Evolutionary conservation across 75 land plant genomes (phyloP), one percentile per base, ranked within the genome.

Genomic region (Cryptomeria japonica): DNA sequence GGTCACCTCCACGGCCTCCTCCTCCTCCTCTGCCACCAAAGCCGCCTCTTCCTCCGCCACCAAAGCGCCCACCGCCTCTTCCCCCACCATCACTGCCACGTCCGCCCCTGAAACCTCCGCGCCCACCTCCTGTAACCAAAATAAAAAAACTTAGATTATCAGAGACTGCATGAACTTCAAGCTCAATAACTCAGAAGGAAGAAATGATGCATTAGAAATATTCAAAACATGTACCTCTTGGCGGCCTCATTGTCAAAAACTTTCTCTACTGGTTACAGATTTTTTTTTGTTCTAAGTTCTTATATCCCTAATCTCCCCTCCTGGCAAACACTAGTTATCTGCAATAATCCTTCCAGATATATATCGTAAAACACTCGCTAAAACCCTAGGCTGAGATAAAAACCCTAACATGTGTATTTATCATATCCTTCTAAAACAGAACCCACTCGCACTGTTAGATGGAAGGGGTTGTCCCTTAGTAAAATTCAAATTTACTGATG

Each of bases 21-120:
- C 92, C 89, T 42, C 49, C 49, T 49, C 91, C 86, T 51, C 90
- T 88, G 76, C 93, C 80, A 5, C 93, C 80, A 5, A 89, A 76
- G 2, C 91, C 85, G 7, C 89, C 86, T 1, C 86, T 44, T 8
- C 88, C 80, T 16, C 90, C 87, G 58, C 83, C 64, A 5, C 90
- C 31, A 44, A 73, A 87, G 1, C 77, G 14, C 0, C 77, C 77
- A 31, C 84, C 49, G 31, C 84, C 84, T 11, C 84, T 13, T n/a
- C 84, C 84, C 13, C 84, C 47, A 0, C 84, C 84, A 44, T 46
- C 84, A 11, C 83, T 39, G 25, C 47, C 34, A n/a, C 84, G 84
- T 3, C 84, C 84, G 15, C 84, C 84, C 46, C 84, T 82, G 34
- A 82, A 82, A n/a, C 84, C 84, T 3, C 84, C 84, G 0, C 84